Base-by-base conservation (phyloP, 2,329 filamentous ascomycete genomes). In the Pseudocercospora musae region DNA sequence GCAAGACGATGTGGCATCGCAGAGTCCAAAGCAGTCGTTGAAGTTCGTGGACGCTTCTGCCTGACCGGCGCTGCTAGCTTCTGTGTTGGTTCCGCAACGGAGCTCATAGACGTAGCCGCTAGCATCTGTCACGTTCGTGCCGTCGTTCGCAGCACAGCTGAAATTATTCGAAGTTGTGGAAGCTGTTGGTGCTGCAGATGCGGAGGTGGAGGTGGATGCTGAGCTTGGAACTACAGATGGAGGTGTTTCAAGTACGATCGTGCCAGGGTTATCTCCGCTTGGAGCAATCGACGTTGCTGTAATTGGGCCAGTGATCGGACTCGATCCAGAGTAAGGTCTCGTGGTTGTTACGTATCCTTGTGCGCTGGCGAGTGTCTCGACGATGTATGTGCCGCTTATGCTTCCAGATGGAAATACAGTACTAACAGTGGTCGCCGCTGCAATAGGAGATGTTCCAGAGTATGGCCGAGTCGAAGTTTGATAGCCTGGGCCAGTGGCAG, bases 21-120 rank as follows among this genome's bases (percentile, higher is more conserved):
- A 71, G 10, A 68, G 58, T 7, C 42, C 57, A 59, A 71, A 70
- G 46, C 69, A 72, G 15, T 69, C 67, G 56, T 68, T 59, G 57
- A 63, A 67, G 8, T 55, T 56, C 13, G 18, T 54, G 2, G 54
- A 21, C 10, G 56, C 60, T 46, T 49, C n/a, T 13, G 55, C 56
- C 18, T 58, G 55, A 20, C 56, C 49, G 15, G 44, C 37, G 4
- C 42, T 11, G 6, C 15, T 15, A 21, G 55, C 60, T 46, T 48
- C 56, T 18, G 44, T 31, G 23, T 50, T 49, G 13, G 18, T 18
- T 13, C 27, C 60, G 40, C 60, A 62, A 13, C 40, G 25, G 5
- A 62, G 40, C 27, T 62, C 48, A 50, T 58, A 62, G 18, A 25
- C 40, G 33, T 7, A 15, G 33, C 60, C 56, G 27, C 50, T 62